Evolutionary conservation across 2,329 filamentous ascomycete genomes (phyloP).

Genomic region (Stagonosporopsis rhizophila): DNA sequence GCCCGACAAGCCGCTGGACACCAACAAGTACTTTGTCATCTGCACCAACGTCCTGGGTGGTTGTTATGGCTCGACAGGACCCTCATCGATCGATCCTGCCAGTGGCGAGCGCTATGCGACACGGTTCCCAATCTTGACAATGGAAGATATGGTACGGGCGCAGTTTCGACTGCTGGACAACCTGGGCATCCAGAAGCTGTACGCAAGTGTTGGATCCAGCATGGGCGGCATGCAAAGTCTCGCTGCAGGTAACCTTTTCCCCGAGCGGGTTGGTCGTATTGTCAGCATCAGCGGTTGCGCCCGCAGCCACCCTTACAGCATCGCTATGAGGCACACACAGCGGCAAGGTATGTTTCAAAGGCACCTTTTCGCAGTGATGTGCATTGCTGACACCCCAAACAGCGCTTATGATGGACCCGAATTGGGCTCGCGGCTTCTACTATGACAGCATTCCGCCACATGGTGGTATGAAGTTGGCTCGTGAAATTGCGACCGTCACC

Average conservation of each 20-base stretch:
- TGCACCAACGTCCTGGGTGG: constrained; percentile 97
- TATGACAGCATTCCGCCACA: constrained; percentile 84
- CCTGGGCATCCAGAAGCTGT: constrained; percentile 77
- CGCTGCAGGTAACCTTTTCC: constrained; percentile 83
- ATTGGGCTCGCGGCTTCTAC: constrained; percentile 96
- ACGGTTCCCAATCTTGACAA: constrained; percentile 90
- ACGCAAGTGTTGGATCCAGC: constrained; percentile 92
- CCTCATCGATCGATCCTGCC: constrained; percentile 84
- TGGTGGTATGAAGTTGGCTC: constrained; percentile 95
- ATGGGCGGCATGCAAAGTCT: constrained; percentile 99
- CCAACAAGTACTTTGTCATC: constrained; percentile 88
- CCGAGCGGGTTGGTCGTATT: constrained; percentile 79
- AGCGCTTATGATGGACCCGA: constrained; percentile 98
- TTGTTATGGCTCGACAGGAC: constrained; percentile 94
- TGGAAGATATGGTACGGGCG: constrained; percentile 97
- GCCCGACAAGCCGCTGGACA: constrained; percentile 82
- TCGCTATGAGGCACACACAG: constrained; percentile 98
- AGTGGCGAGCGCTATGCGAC: constrained; percentile 91
- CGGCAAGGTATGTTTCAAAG: constrained; percentile 65
- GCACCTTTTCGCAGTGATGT: too few relatives aligned
- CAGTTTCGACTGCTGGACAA: constrained; percentile 88
- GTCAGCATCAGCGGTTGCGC: constrained; percentile 94
- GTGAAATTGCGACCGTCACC: constrained; percentile 96
- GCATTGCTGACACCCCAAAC: constrained; percentile 14
- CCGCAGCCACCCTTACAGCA: constrained; percentile 94